Evolutionary conservation across 805 yeast species (phyloP).

Genomic region (Nematodospora valgi): DNA sequence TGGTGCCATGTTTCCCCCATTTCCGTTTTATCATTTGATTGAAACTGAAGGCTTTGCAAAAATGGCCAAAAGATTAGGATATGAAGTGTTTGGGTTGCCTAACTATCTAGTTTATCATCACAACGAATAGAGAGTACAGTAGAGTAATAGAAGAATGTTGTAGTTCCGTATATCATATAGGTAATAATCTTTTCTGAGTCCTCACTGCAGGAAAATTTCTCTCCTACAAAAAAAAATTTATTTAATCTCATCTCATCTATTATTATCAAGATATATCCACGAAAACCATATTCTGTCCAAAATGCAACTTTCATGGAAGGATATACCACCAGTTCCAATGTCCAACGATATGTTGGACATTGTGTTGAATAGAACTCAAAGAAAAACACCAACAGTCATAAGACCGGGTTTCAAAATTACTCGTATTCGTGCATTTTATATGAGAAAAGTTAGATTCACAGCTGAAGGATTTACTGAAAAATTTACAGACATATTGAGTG

Average conservation of each 20-base stretch:
- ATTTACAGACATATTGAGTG: slow-evolving; percentile 76
- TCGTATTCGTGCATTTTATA: slow-evolving; percentile 94
- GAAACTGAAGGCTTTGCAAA: slow-evolving; percentile 99
- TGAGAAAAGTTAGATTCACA: slow-evolving; percentile 96
- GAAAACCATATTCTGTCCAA: slow-evolving; percentile 9
- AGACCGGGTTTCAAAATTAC: slow-evolving; percentile 95
- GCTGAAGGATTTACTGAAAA: slow-evolving; percentile 96
- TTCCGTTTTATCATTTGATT: slow-evolving; percentile 93
- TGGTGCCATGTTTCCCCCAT: slow-evolving; percentile 99
- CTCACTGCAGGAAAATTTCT: slow-evolving; percentile 4
- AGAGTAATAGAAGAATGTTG: neutral
- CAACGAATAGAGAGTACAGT: slow-evolving; percentile 55
- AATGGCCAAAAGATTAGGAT: slow-evolving; percentile 94
- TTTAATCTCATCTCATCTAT: slow-evolving; percentile 6
- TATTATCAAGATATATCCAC: neutral
- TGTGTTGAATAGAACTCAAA: slow-evolving; percentile 94
- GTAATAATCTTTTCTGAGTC: neutral
- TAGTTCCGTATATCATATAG: neutral
- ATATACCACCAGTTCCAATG: slow-evolving; percentile 91
- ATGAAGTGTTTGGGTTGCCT: slow-evolving; percentile 89
- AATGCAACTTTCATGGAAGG: slow-evolving; percentile 99
- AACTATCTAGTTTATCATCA: slow-evolving; percentile 90
- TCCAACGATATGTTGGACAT: slow-evolving; percentile 93
- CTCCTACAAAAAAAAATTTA: slow-evolving; percentile 5
- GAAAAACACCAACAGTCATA: slow-evolving; percentile 98